Conservation (phyloP, 176 grass and related monocot genomes). For the Bolboschoenus planiculmis region DNA sequence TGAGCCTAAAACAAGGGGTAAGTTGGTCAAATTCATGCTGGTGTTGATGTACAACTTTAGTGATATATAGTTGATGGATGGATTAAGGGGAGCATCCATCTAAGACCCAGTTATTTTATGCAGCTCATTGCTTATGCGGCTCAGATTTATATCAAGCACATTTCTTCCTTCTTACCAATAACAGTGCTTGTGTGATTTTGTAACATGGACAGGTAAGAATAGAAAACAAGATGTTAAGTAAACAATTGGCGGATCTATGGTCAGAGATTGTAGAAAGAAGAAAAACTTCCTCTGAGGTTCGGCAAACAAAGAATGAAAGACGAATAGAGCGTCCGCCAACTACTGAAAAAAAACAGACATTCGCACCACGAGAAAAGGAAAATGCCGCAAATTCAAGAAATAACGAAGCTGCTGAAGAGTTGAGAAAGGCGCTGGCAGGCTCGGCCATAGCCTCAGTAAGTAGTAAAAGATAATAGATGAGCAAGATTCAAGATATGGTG, state of each 20-base stretch:
- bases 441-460: background rate
- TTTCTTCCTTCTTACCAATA: background rate
- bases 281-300: background rate
- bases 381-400: slow-evolving; percentile 12
- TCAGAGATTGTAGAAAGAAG: background rate
- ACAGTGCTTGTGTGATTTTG: background rate
- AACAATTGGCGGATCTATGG: slow-evolving; percentile 5
- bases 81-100: background rate
- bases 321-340: background rate
- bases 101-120: background rate
- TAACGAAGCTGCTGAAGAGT: slow-evolving; percentile 7
- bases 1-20: background rate
- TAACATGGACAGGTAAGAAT: background rate
- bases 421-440: background rate
- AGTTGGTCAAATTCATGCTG: background rate
- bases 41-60: background rate
- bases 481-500: background rate
- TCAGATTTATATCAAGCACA: background rate
- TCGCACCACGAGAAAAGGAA: background rate
- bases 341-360: background rate
- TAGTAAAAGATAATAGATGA: background rate
- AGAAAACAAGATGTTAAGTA: background rate
- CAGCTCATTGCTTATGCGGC: background rate
- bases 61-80: background rate
- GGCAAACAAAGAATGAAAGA: background rate